Evolutionary conservation across 768 basidiomycete genomes (phyloP).

Genomic region (Suillus subalutaceus): DNA sequence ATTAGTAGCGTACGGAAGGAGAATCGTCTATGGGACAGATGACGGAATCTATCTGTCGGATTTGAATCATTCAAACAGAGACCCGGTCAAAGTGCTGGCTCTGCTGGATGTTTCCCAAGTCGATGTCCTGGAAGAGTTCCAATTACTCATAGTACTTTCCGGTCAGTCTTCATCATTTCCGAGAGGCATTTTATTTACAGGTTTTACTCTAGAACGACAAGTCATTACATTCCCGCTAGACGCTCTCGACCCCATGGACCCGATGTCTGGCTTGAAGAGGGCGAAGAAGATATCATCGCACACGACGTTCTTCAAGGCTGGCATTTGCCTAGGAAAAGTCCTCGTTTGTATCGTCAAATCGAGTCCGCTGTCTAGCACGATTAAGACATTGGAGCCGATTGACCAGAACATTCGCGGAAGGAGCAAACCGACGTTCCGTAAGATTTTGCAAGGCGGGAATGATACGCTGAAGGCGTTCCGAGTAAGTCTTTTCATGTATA

Average conservation of each 20-base stretch:
- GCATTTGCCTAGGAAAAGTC: constrained; percentile 86
- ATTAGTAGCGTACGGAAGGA: constrained; percentile 70
- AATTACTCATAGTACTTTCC: constrained; percentile 97
- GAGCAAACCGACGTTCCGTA: constrained; percentile 91
- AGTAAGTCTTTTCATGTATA: constrained; percentile 43
- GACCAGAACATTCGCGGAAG: constrained; percentile 82
- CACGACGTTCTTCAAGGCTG: constrained; percentile 97
- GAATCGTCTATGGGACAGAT: constrained; percentile 95
- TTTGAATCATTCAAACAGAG: constrained; percentile 70
- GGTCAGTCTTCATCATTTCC: constrained; percentile 48
- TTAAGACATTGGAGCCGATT: constrained; percentile 96
- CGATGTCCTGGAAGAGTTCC: constrained; percentile 95
- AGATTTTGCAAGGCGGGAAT: constrained; percentile 91
- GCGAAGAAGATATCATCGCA: constrained; percentile 95
- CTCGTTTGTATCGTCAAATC: constrained; percentile 98
- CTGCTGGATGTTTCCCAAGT: constrained; percentile 91
- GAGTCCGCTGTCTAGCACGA: constrained; percentile 91
- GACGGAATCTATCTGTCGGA: constrained; percentile 97
- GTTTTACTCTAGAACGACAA: constrained; percentile 69
- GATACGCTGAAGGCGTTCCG: constrained; percentile 92
- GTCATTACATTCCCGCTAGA: constrained; percentile 97
- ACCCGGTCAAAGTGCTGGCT: constrained; percentile 89
- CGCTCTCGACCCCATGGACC: constrained; percentile 86
- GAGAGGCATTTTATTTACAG: constrained; percentile 4
- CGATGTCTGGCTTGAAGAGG: constrained; percentile 87